Conservation (phyloP, 2,329 filamentous ascomycete species). For the Tolypocladium inflatum region DNA sequence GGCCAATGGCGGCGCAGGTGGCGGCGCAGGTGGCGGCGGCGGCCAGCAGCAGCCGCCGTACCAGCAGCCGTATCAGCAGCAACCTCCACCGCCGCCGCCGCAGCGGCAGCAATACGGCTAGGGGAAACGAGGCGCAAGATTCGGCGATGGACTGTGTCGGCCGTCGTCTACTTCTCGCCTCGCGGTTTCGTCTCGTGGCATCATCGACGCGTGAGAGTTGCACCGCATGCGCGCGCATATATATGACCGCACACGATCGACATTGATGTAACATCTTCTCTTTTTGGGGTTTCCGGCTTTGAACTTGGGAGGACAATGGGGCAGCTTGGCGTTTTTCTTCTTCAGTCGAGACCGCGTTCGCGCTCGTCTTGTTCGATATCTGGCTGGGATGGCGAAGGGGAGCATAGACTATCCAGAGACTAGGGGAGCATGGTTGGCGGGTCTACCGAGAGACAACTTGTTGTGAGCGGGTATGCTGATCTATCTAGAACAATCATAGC, state of each 20-base stretch:
- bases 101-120: conserved; percentile 16
- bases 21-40: conserved; percentile 21
- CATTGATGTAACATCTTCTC: not conserved
- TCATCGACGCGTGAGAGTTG: not conserved
- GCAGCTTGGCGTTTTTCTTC: not conserved
- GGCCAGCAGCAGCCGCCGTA: conserved; percentile 18
- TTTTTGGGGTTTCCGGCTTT: not conserved
- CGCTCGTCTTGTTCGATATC: not conserved
- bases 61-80: conserved; percentile 12
- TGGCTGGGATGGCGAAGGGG: not conserved
- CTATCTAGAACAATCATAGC: not conserved
- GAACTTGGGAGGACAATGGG: not conserved
- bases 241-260: not conserved
- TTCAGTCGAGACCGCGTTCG: not conserved
- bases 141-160: not conserved
- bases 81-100: conserved; percentile 10
- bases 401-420: not conserved
- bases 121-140: not conserved
- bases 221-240: not conserved
- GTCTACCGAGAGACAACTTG: not conserved
- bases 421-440: not conserved
- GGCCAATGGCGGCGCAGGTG: conserved; percentile 29
- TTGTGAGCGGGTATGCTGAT: not conserved
- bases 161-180: not conserved
- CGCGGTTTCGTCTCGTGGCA: not conserved